Percentiles rank a stretch among this genome's conserved stretches.
phyloP scores from a whole-genome alignment of 1,284 basidiomycete species.

The Trichosporon sp. region DNA sequence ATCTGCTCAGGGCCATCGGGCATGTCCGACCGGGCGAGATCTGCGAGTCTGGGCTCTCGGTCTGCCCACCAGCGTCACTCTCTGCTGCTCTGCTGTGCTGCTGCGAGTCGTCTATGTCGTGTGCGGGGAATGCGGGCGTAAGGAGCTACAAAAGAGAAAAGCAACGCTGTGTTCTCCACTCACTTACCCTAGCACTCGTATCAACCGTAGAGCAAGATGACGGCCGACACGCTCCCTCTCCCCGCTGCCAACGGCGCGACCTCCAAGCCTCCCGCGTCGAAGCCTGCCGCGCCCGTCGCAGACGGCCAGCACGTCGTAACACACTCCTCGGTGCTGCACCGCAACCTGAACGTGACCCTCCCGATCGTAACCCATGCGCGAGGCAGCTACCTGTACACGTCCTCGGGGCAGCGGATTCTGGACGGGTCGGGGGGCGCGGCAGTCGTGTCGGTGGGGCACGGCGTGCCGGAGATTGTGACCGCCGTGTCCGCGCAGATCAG shows the following conservation, averaged over 20 bases:
- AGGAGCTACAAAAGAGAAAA: not conserved
- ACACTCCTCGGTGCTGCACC: slow-evolving; percentile 22
- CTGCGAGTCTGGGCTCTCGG: too few relatives aligned
- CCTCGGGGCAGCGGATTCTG: slow-evolving; percentile 25
- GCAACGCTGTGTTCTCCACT: not conserved
- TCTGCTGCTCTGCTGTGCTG: too few relatives aligned
- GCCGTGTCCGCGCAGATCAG: slow-evolving; percentile 57
- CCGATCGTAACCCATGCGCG: slow-evolving; percentile 23
- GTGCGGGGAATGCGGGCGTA: not conserved
- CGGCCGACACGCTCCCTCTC: not conserved
- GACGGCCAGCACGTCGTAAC: not conserved
- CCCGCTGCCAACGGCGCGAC: not conserved
- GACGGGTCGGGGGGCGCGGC: slow-evolving; percentile 66
- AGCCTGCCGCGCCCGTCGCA: not conserved
- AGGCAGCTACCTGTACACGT: slow-evolving; percentile 29
- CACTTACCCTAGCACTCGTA: not conserved
- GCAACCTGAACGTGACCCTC: slow-evolving; percentile 20
- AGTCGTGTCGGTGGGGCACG: slow-evolving; percentile 70
- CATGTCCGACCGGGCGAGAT: not conserved
- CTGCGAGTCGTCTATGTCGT: not conserved
- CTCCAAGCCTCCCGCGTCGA: not conserved
- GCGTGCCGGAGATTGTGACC: slow-evolving; percentile 56
- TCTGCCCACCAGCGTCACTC: too few relatives aligned
- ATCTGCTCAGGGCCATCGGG: too few relatives aligned
- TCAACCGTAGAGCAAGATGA: not conserved